A percentile compares a stretch with the other conserved stretches of the same genome.
These are phyloP conservation scores for Pseudovirgaria hyperparasitica DNA, from an alignment of 2,329 filamentous ascomycete genomes.

Conservation along the genomic window DNA sequence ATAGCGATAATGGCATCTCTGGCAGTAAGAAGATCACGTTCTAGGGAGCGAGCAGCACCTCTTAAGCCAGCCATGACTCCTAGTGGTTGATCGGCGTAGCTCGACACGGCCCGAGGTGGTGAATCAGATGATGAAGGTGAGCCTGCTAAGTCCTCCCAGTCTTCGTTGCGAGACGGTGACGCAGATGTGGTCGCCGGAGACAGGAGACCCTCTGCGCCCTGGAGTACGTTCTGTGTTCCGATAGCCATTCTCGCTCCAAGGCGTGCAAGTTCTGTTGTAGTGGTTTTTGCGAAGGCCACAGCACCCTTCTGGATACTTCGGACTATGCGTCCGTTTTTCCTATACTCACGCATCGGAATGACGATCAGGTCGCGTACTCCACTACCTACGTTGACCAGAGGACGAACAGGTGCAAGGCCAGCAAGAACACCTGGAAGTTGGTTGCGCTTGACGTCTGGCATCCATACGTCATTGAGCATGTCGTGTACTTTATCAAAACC, in stretches of 20 bases:
- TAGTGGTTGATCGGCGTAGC: constrained; percentile 89
- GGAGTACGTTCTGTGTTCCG: constrained; percentile 84
- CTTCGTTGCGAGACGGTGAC: constrained; percentile 10
- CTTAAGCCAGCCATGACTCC: constrained; percentile 77
- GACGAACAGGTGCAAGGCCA: constrained; percentile 79
- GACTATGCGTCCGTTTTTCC: constrained; percentile 83
- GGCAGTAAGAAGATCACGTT: constrained; percentile 75
- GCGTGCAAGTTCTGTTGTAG: constrained; percentile 86
- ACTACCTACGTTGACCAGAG: constrained; percentile 79
- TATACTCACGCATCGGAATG: constrained; percentile 83
- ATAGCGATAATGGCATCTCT: constrained; percentile 90
- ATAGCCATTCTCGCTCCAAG: constrained; percentile 89
- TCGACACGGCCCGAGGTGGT: constrained; percentile 66
- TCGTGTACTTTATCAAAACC: constrained; percentile 85
- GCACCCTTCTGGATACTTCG: constrained; percentile 88
- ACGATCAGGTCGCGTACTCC: constrained; percentile 79
- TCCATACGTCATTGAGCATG: constrained; percentile 92
- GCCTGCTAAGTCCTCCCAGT: constrained; percentile 43
- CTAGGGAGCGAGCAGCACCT: constrained; percentile 69
- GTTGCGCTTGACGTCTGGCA: constrained; percentile 77
- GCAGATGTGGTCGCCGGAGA: constrained; percentile 19
- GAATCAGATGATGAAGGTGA: constrained; percentile 44
- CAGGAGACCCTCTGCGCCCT: constrained; percentile 75
- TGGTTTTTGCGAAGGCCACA: constrained; percentile 79
- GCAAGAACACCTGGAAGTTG: constrained; percentile 83